These are phyloP conservation scores for Alisma plantagoaquatica DNA, from an alignment of 106 monocot genomes.

Conservation along the genomic window DNA sequence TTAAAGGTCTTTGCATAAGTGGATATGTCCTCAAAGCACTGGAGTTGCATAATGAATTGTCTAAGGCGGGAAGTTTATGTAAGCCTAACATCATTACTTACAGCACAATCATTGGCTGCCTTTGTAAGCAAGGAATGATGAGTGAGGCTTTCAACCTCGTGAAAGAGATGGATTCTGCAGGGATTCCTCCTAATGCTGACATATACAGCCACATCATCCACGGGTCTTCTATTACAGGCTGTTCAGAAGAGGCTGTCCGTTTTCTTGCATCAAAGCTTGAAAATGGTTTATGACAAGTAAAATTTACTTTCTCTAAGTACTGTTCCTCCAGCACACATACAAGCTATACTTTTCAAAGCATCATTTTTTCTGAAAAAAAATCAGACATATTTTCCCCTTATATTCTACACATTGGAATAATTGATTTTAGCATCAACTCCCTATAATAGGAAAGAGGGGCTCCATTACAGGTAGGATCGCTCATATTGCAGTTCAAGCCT, in stretches of 20 bases:
- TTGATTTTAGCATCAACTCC: no score
- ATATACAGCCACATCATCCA: constrained; percentile 3
- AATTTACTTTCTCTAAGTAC: no score
- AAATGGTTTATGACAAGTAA: neutral
- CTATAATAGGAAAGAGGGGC: no score
- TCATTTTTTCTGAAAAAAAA: no score
- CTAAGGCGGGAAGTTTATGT: neutral
- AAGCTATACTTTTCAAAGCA: no score
- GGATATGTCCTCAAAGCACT: constrained; percentile 3
- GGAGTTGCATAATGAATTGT: neutral
- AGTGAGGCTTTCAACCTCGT: constrained; percentile 6
- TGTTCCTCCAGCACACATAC: no score
- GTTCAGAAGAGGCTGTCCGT: neutral
- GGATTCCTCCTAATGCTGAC: constrained; percentile 3
- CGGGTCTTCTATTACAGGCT: neutral
- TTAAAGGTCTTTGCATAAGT: constrained; percentile 8
- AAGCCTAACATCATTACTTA: constrained; percentile 13
- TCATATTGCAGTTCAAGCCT: no score
- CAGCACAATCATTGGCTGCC: constrained; percentile 4
- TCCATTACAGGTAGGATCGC: no score
- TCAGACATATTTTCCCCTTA: no score
- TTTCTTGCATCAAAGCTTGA: constrained; percentile 3
- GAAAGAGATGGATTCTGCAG: constrained; percentile 10
- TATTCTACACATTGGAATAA: no score
- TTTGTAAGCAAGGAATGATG: constrained; percentile 4